These are phyloP conservation scores for Vicia sativa DNA, from an alignment of 306 rosid species.

Conservation along the genomic window DNA sequence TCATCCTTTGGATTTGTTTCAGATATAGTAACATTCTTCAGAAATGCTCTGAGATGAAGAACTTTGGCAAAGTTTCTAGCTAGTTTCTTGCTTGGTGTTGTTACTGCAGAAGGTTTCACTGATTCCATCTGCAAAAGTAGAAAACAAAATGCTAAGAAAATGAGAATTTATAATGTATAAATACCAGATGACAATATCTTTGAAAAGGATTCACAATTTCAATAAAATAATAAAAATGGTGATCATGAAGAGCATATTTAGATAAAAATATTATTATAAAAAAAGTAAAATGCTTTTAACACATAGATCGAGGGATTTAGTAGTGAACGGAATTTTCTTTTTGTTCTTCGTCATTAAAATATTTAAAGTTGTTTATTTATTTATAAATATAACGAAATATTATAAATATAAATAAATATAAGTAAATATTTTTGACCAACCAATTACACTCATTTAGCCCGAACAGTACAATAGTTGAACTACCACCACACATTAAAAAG, in stretches of 20 bases:
- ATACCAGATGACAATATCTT: slow-evolving; percentile 10
- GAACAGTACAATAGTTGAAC: too few species aligned
- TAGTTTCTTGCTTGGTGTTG: slow-evolving; percentile 66
- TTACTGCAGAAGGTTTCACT: slow-evolving; percentile 55
- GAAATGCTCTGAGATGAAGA: slow-evolving; percentile 61
- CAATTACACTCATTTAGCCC: too few species aligned
- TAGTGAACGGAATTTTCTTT: slow-evolving; percentile 50
- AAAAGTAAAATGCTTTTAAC: slow-evolving; percentile 68
- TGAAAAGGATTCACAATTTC: slow-evolving; percentile 22
- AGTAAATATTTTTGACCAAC: too few species aligned
- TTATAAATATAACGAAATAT: too few species aligned
- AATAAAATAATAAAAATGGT: slow-evolving; percentile 42
- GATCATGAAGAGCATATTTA: slow-evolving; percentile 51
- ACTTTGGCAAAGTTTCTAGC: slow-evolving; percentile 75
- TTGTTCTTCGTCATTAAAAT: slow-evolving; percentile 35
- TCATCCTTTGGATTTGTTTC: slow-evolving; percentile 48
- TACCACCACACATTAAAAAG: too few species aligned
- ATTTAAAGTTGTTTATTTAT: neutral
- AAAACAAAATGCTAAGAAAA: neutral
- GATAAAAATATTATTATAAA: slow-evolving; percentile 8
- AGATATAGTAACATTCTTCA: slow-evolving; percentile 43
- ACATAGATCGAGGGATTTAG: slow-evolving; percentile 63
- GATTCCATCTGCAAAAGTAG: slow-evolving; percentile 73
- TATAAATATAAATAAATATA: too few species aligned
- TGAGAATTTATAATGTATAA: neutral